Evolutionary conservation across 768 basidiomycete genomes (phyloP), one percentile per base, ranked within the genome.

Genomic region (Holtermannia corniformis): DNA sequence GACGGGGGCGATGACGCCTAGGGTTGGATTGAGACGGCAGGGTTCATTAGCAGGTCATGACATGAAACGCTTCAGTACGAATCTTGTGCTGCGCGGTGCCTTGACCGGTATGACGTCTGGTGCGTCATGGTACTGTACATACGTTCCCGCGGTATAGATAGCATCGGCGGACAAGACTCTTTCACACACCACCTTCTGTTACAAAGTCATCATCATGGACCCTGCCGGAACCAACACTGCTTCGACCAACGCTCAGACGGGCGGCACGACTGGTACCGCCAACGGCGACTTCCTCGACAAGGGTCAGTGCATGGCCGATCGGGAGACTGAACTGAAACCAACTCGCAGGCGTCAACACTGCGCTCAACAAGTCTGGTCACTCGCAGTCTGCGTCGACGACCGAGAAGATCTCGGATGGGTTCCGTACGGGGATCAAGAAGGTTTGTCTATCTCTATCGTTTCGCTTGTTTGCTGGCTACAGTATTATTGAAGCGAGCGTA

Each of bases 331-430:
- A 45, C 56, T 57, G 41, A 56, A 28, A n/a, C 14, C 5, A 42
- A 59, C 58, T 59, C 54, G 59, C 57, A 45, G 62, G 62, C 44
- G 51, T 63, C 50, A 54, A 52, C 20, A 20, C 20, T 2, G 11
- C 47, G 2, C 51, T 60, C 19, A 51, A 41, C 24, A 51, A 57
- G 45, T 45, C 51, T 20, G 62, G 62, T 11, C 59, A 63, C 51
- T 44, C 44, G 13, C 62, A 63, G 47, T 44, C 37, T 22, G 53
- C 32, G 1, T 16, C 37, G 16, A 64, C 63, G 20, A 64, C 63
- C 27, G 63, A 64, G 60, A 64, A 64, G 58, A 64, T 64, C 55
- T 61, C 59, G 21, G 63, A 64, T 44, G 63, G 63, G 4, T 42
- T 64, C 48, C 49, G 63, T 11, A 25, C 48, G 19, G 60, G 28